Evolutionary conservation across 2,329 filamentous ascomycete species (phyloP).

Genomic region (Neodidymelliopsis sp.): DNA sequence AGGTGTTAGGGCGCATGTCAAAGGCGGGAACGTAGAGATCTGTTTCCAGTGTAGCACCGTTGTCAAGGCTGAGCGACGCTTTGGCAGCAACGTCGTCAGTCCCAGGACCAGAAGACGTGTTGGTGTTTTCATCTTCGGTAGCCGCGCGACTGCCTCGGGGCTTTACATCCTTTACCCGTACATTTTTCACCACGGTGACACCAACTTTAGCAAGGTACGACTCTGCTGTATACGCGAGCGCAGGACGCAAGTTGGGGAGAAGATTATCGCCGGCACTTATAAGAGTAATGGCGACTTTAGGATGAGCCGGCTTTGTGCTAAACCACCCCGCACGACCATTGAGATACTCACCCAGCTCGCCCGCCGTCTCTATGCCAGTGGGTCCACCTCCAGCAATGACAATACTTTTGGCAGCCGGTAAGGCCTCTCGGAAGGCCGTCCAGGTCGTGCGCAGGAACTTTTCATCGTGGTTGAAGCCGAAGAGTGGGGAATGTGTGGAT

Average conservation of each 20-base stretch:
- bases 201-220: conserved; percentile 52
- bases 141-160: conserved; percentile 42
- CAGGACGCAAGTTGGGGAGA: conserved; percentile 38
- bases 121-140: no score
- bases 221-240: conserved; percentile 41
- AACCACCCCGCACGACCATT: conserved; percentile 57
- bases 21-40: conserved; percentile 50
- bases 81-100: conserved; percentile 2
- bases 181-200: conserved; percentile 56
- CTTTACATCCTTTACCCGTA: conserved; percentile 47
- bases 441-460: conserved; percentile 35
- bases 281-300: conserved; percentile 48
- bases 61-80: conserved; percentile 50
- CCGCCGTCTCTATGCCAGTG: conserved; percentile 48
- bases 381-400: conserved; percentile 48
- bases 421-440: conserved; percentile 48
- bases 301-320: no score
- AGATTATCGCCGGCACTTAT: conserved; percentile 40
- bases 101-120: background rate
- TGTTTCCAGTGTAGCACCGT: conserved; percentile 46
- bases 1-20: conserved; percentile 43
- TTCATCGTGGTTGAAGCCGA: conserved; percentile 49
- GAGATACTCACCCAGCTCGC: conserved; percentile 57
- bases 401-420: conserved; percentile 42
- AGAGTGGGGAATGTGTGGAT: conserved; percentile 44